These are phyloP conservation scores for Flagelloscypha sp. DNA, from an alignment of 768 basidiomycete genomes.

Conservation along the genomic window DNA sequence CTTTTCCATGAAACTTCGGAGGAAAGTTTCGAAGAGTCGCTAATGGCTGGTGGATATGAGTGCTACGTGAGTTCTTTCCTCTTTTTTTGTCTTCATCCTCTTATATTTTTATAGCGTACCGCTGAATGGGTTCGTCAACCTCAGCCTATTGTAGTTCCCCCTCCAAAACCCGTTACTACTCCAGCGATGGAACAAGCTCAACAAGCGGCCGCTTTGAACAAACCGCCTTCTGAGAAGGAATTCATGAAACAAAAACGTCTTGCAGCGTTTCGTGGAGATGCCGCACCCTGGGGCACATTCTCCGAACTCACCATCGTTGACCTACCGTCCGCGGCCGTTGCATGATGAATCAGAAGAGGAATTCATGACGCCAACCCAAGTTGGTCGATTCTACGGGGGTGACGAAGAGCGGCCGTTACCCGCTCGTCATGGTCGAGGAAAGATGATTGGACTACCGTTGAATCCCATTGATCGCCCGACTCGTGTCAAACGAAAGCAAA, in stretches of 20 bases:
- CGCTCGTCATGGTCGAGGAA: not conserved
- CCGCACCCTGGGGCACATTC: constrained; percentile 19
- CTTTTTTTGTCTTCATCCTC: constrained; percentile 1
- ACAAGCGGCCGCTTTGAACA: constrained; percentile 16
- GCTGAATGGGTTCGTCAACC: constrained; percentile 42
- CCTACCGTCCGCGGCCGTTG: constrained; percentile 16
- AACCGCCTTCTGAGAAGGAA: constrained; percentile 51
- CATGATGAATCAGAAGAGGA: too few relatives aligned
- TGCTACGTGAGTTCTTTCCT: constrained; percentile 47
- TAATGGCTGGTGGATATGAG: constrained; percentile 77
- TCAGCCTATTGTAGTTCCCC: constrained; percentile 15
- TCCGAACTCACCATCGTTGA: constrained; percentile 52
- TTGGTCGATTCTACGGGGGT: constrained; percentile 3
- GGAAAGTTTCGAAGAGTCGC: constrained; percentile 77
- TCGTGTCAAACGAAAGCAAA: constrained; percentile 4
- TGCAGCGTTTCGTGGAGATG: constrained; percentile 56
- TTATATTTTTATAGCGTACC: constrained; percentile 32
- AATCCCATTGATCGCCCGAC: constrained; percentile 12
- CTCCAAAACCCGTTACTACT: constrained; percentile 10
- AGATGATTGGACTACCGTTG: constrained; percentile 17
- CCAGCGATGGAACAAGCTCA: constrained; percentile 25
- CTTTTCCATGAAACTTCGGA: constrained; percentile 78
- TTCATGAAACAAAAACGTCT: constrained; percentile 59
- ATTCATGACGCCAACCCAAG: constrained; percentile 10
- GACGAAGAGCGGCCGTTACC: not conserved